Evolutionary conservation across 2,329 filamentous ascomycete genomes (phyloP).

Genomic region (Colletotrichum ledebouriae): DNA sequence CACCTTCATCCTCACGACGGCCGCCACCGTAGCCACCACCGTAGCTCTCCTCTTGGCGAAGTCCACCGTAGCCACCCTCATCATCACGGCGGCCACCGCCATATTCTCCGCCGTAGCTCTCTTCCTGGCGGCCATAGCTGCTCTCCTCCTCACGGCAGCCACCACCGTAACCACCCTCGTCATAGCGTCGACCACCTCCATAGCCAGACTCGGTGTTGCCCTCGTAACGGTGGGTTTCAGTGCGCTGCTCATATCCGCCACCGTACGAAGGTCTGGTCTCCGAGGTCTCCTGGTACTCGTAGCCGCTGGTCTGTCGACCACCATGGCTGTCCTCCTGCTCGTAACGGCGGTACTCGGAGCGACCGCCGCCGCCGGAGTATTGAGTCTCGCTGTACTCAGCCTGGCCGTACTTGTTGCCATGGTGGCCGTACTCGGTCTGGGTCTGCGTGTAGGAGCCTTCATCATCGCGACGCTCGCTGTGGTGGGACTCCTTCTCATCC

Average conservation of each 20-base stretch:
- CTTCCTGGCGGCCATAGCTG: conserved; percentile 33
- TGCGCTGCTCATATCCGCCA: conserved; percentile 70
- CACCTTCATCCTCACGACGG: conserved; percentile 44
- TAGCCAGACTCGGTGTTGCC: conserved; percentile 50
- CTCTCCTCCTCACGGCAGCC: conserved; percentile 44
- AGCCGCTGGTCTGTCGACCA: conserved; percentile 57
- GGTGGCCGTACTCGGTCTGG: conserved; percentile 72
- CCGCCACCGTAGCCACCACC: conserved; percentile 42
- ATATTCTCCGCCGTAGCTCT: conserved; percentile 41
- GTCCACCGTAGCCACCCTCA: conserved; percentile 46
- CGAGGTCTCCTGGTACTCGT: conserved; percentile 70
- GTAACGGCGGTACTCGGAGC: conserved; percentile 72
- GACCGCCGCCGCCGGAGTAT: conserved; percentile 68
- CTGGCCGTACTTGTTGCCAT: conserved; percentile 70
- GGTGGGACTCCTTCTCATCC: conserved; percentile 67
- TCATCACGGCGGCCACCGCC: conserved; percentile 45
- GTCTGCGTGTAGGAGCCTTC: conserved; percentile 74
- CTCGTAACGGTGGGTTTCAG: conserved; percentile 64
- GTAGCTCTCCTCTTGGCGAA: conserved; percentile 45
- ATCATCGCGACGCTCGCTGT: conserved; percentile 65
- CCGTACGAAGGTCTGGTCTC: conserved; percentile 66
- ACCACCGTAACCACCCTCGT: conserved; percentile 43
- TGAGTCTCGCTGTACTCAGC: conserved; percentile 71
- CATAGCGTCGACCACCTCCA: conserved; percentile 40
- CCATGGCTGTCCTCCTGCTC: conserved; percentile 66